Percentiles rank a stretch among this genome's conserved stretches.
Evolutionary conservation across 108 stramenopile genomes (phyloP).

Genomic region (Skeletonema tropicum): DNA sequence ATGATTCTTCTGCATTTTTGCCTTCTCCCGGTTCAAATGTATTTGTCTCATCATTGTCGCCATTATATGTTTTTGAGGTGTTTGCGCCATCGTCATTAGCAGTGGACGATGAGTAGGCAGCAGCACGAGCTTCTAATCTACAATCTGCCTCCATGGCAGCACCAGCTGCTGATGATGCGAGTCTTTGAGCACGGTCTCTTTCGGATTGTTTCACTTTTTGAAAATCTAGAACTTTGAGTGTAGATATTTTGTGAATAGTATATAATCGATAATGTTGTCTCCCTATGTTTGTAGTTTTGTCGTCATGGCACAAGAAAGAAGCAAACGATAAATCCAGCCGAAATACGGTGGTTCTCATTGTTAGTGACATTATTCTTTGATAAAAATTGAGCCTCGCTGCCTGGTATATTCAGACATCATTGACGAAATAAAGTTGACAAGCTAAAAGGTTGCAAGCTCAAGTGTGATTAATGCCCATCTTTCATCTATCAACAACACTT

Average conservation of each 20-base stretch:
- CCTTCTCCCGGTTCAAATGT: conserved; percentile 88
- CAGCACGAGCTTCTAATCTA: conserved; percentile 59
- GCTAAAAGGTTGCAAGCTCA: background rate
- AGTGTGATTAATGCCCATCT: too few relatives aligned
- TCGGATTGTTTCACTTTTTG: conserved; percentile 70
- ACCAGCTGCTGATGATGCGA: conserved; percentile 81
- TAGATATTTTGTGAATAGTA: conserved; percentile 69
- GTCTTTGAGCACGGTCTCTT: conserved; percentile 73
- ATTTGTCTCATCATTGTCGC: conserved; percentile 33
- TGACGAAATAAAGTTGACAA: conserved; percentile 11
- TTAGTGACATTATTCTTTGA: conserved; percentile 34
- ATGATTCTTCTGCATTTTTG: conserved; percentile 68
- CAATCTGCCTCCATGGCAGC: conserved; percentile 85
- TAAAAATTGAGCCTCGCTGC: background rate
- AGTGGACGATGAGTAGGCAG: conserved; percentile 27
- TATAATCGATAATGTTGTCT: conserved; percentile 85
- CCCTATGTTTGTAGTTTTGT: conserved; percentile 37
- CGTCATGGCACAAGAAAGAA: background rate
- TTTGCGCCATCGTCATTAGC: background rate
- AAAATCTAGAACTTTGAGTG: conserved; percentile 79
- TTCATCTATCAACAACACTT: too few relatives aligned
- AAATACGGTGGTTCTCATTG: conserved; percentile 27
- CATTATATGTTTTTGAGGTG: conserved; percentile 3
- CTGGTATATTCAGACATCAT: conserved; percentile 18
- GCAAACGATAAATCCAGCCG: conserved; percentile 15